Evolutionary conservation across 2,329 filamentous ascomycete genomes (phyloP), one percentile per base, ranked within the genome.

Genomic region (Seiridium unicorne): DNA sequence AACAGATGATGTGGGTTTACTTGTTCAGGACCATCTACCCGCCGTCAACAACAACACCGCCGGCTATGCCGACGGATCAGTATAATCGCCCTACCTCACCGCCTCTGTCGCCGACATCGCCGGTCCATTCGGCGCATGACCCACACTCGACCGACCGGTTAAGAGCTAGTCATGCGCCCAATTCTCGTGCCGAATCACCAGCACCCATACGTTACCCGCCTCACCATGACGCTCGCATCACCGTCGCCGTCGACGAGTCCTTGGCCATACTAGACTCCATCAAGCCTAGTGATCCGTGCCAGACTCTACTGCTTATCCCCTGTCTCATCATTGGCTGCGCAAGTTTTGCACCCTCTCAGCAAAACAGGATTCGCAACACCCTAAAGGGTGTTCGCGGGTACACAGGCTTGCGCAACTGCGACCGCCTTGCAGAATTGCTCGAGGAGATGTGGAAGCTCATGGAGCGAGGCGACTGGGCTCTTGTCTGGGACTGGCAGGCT

Each of bases 1-100:
- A 86, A 70, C 84, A 88, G 68, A 86, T 87, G 81, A 81, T 88
- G 75, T 88, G 85, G 82, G 79, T 89, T 9, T 88, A 89, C 65
- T 76, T 88, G 2, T 84, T 82, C 70, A 79, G 84, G 40, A 87
- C 86, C 5, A 83, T 88, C 44, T 85, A 85, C 60, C 85, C 85
- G 4, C 85, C 86, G 7, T 69, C 65, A 5, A 66, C 69, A 18
- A 62, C 63, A 6, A 53, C 49, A 10, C 63, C 63, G 9, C 60
- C 35, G 59, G 38, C 61, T 59, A 51, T 61, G 65, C 60, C 55
- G 54, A 46, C 49, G 60, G 61, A 58, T 53, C 40, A 49, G 18
- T 49, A 40, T 42, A 34, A 49, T 31, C 44, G 46, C n/a, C 55
- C 44, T 58, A 61, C 55, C 60, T 59, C 64, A 36, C 64, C 60